Base-by-base conservation (phyloP, 345 rosid species). In the Hypericum androsaemum region DNA sequence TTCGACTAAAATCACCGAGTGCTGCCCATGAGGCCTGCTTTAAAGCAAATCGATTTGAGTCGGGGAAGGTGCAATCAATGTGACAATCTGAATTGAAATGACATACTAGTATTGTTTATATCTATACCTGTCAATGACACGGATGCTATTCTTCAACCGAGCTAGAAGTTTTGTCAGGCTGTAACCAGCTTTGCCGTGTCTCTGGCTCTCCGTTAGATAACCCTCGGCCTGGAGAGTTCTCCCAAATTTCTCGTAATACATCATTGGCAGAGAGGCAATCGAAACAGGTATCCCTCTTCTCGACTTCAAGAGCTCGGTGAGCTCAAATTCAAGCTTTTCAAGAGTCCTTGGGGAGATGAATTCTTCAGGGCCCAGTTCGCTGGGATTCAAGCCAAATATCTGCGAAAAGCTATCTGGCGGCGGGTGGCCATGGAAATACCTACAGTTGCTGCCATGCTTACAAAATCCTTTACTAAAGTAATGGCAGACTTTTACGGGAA, bases 181-280 rank as follows among this genome's bases (percentile, higher is more conserved):
- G 72, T 74, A 85, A 53, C 98, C 98, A 16, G 94, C 83, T 72
- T 85, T 88, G 15, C 98, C 98, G 51, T 88, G 97, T 69, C 99
- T 79, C 68, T 88, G 97, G 82, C 97, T 85, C 79, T 88, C 99
- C 0, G 95, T 85, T 35, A 92, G 90, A 64, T 92, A 92, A 14
- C 99, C 97, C 54, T 92, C 99, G 16, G 95, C 97, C 74, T 86
- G 97, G 68, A 92, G 88, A 12, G 69, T 78, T 77, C 66, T 79
- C 54, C 95, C 95, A 22, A 78, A 88, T 72, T 77, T 92, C 65
- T 86, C 97, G 8, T 66, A 83, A 42, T 88, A 92, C 76, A 88
- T 64, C 84, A 77, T 81, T 6, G 99, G 99, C 63, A 92, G 71
- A 5, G 97, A 85, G 55, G 99, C 99, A 36, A 92, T 92, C 0